Conservation (phyloP, 2,329 filamentous ascomycete species). For the Penicillium sp. region DNA sequence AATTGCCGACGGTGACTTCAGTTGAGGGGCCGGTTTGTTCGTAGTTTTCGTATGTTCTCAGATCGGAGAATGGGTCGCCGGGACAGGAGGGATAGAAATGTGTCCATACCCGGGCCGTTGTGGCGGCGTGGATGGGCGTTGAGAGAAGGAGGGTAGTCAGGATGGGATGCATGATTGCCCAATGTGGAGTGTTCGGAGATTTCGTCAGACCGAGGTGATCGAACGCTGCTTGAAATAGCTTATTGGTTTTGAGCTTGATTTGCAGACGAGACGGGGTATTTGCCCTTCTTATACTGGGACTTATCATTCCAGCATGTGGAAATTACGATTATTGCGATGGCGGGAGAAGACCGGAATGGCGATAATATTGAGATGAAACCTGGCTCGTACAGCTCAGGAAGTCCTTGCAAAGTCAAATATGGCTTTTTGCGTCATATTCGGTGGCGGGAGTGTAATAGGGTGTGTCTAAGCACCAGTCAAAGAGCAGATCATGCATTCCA, state of each 20-base stretch:
- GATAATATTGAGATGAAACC: slow-evolving; percentile 14
- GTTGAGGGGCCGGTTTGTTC: slow-evolving; percentile 19
- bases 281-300: slow-evolving; percentile 9
- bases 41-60: slow-evolving; percentile 22
- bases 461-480: slow-evolving; percentile 3
- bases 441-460: slow-evolving; percentile 13
- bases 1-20: slow-evolving; percentile 21
- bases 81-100: slow-evolving; percentile 30
- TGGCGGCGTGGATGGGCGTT: slow-evolving; percentile 18
- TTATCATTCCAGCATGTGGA: slow-evolving; percentile 6
- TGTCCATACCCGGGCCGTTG: slow-evolving; percentile 27
- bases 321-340: slow-evolving; percentile 13
- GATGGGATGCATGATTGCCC: slow-evolving; percentile 14
- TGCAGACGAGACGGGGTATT: too few species aligned
- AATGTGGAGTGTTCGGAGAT: not conserved
- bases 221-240: not conserved
- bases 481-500: slow-evolving; percentile 16
- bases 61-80: slow-evolving; percentile 14
- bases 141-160: slow-evolving; percentile 19
- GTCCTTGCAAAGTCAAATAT: slow-evolving; percentile 2
- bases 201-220: too few species aligned
- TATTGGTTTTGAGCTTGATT: not conserved
- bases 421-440: slow-evolving; percentile 15
- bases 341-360: slow-evolving; percentile 17
- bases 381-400: slow-evolving; percentile 1